These are phyloP conservation scores for Linnemannia zychae DNA, from an alignment of 192 early-diverging fungal species.

Conservation along the genomic window DNA sequence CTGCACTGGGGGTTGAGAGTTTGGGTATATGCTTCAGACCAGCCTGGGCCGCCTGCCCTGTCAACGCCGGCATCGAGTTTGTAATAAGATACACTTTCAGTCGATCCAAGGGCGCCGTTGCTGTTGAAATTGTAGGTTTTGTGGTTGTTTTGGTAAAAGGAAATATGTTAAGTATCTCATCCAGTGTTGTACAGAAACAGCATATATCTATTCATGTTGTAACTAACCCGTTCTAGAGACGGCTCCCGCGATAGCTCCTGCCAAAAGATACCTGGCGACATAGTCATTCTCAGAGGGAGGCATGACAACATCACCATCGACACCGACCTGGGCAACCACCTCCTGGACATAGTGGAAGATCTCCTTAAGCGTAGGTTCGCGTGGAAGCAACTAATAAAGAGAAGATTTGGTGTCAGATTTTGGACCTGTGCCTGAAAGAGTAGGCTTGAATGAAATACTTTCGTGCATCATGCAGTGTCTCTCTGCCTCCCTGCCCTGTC, in stretches of 20 bases:
- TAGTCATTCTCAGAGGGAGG: slow-evolving; percentile 69
- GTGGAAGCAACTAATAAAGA: slow-evolving; percentile 66
- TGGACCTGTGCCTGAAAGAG: not conserved
- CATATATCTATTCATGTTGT: not conserved
- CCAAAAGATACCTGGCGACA: slow-evolving; percentile 71
- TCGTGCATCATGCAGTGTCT: slow-evolving; percentile 8
- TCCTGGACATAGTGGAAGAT: slow-evolving; percentile 73
- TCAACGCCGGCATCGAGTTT: slow-evolving; percentile 48
- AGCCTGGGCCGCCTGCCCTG: slow-evolving; percentile 25
- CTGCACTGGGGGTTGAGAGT: slow-evolving; percentile 37
- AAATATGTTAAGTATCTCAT: not conserved
- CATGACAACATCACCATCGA: slow-evolving; percentile 76
- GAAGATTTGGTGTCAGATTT: slow-evolving; percentile 41
- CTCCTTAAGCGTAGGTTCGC: slow-evolving; percentile 69
- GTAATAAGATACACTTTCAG: slow-evolving; percentile 73
- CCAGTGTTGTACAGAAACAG: not conserved
- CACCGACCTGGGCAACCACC: slow-evolving; percentile 70
- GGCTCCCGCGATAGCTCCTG: slow-evolving; percentile 81
- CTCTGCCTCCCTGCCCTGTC: not conserved
- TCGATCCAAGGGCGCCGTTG: slow-evolving; percentile 80
- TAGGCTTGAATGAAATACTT: too few relatives aligned
- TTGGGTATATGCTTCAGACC: slow-evolving; percentile 58
- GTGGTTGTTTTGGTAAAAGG: not conserved
- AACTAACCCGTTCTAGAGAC: slow-evolving; percentile 70
- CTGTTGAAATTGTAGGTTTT: not conserved